Evolutionary conservation across 768 basidiomycete genomes (phyloP).

Genomic region (Agrocybe pediades): DNA sequence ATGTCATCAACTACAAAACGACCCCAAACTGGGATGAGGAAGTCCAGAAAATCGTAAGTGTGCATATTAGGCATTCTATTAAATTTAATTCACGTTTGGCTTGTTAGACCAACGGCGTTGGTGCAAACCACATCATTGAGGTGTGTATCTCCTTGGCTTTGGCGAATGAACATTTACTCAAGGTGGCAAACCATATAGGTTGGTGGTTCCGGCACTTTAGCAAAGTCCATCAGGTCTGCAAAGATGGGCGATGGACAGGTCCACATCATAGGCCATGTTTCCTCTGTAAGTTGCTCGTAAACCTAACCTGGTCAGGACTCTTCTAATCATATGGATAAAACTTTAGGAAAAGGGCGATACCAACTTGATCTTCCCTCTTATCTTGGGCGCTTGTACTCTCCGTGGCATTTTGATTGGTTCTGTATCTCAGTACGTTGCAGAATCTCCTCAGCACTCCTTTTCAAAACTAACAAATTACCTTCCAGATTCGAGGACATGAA

Average conservation of each 20-base stretch:
- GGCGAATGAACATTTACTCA: background rate
- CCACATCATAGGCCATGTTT: conserved; percentile 54
- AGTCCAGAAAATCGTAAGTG: conserved; percentile 42
- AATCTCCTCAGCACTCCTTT: background rate
- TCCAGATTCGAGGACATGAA: conserved; percentile 56
- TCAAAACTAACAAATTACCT: background rate
- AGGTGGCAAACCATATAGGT: conserved; percentile 38
- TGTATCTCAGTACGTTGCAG: conserved; percentile 46
- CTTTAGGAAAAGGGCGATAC: conserved; percentile 24
- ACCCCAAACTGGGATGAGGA: conserved; percentile 61
- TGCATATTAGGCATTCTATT: background rate
- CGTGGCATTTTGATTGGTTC: conserved; percentile 60
- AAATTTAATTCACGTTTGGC: background rate
- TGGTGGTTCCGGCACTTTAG: conserved; percentile 53
- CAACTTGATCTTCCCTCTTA: conserved; percentile 33
- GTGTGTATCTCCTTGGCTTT: conserved; percentile 11
- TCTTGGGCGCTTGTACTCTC: conserved; percentile 41
- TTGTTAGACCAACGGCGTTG: conserved; percentile 36
- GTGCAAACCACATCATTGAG: conserved; percentile 42
- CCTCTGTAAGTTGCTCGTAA: conserved; percentile 27
- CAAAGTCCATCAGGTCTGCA: conserved; percentile 40
- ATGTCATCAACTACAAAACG: conserved; percentile 65
- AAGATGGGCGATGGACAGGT: conserved; percentile 42
- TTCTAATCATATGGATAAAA: background rate
- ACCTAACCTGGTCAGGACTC: background rate